Evolutionary conservation across 768 basidiomycete species (phyloP).

Genomic region (Leccinum truebloodii): DNA sequence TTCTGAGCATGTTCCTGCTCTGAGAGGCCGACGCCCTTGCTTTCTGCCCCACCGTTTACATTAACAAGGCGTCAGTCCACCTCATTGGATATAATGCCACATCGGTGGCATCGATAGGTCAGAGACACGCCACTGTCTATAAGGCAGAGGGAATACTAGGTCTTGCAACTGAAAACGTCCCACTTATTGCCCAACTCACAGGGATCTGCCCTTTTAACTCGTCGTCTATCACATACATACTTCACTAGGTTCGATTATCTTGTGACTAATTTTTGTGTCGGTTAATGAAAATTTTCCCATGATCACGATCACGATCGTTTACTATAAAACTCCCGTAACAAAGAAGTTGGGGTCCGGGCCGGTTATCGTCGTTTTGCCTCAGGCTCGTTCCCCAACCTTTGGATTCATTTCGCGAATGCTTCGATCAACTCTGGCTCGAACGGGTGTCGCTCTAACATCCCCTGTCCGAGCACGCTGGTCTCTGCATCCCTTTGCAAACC

Average conservation of each 20-base stretch:
- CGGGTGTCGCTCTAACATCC: not conserved
- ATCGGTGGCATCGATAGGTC: not conserved
- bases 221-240: not conserved
- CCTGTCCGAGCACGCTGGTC: not conserved
- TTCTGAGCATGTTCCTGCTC: not conserved
- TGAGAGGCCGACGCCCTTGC: not conserved
- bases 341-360: not conserved
- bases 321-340: not conserved
- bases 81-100: not conserved
- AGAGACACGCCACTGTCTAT: not conserved
- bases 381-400: not conserved
- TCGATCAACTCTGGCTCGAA: slow-evolving; percentile 10
- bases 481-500: not conserved
- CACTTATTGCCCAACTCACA: slow-evolving; percentile 34
- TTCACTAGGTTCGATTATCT: not conserved
- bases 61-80: not conserved
- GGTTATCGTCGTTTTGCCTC: not conserved
- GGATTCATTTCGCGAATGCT: slow-evolving; percentile 11
- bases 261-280: not conserved
- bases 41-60: not conserved
- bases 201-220: slow-evolving; percentile 24
- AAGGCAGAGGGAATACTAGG: slow-evolving; percentile 3
- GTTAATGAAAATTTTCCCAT: not conserved
- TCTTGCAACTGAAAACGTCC: slow-evolving; percentile 32
- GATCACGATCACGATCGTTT: not conserved